These are phyloP conservation scores for Termitomyces sp. DNA, from an alignment of 768 basidiomycete genomes.

Conservation along the genomic window DNA sequence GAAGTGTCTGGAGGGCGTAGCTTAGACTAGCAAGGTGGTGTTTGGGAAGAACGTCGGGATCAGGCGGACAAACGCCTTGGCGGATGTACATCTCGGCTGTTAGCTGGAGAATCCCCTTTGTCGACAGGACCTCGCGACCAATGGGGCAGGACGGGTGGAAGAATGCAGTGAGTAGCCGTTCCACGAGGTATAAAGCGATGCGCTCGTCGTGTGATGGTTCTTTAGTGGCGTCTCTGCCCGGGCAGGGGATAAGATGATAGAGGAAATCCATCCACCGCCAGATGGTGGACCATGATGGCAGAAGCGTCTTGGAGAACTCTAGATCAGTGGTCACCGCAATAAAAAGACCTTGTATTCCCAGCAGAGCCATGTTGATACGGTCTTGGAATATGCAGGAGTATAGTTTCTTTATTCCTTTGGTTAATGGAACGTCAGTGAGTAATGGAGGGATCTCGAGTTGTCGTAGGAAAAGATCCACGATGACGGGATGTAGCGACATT, in stretches of 20 bases:
- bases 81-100: background rate
- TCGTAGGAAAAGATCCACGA: background rate
- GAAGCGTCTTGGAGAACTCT: background rate
- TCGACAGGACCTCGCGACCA: background rate
- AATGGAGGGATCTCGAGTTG: background rate
- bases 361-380: background rate
- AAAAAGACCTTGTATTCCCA: background rate
- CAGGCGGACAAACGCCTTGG: background rate
- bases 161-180: background rate
- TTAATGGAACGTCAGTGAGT: too few species aligned
- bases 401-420: background rate
- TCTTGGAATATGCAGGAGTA: background rate
- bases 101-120: background rate
- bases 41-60: background rate
- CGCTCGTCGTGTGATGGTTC: background rate
- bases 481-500: background rate
- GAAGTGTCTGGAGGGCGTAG: background rate
- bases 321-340: background rate
- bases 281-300: background rate
- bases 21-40: background rate
- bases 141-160: background rate
- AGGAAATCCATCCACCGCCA: background rate
- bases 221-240: background rate
- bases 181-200: background rate
- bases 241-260: background rate